Conservation (phyloP, 2,329 filamentous ascomycete genomes). For the Aspergillus sp. region DNA sequence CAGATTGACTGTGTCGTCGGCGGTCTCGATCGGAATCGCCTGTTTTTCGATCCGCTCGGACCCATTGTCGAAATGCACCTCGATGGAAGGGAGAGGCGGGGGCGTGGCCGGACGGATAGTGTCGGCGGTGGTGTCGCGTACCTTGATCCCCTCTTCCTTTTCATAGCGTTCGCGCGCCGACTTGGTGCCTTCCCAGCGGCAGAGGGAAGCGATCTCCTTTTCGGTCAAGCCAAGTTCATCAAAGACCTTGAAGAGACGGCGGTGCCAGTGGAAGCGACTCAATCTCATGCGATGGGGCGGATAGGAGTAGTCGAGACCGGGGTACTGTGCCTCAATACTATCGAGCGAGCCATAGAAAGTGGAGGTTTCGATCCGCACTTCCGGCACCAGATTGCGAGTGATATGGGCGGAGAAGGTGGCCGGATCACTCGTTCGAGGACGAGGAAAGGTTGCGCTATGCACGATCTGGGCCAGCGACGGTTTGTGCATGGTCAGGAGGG, state of each 20-base stretch:
- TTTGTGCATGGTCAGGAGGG: conserved; percentile 55
- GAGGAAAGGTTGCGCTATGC: conserved; percentile 59
- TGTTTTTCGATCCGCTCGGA: conserved; percentile 22
- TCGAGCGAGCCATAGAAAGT: conserved; percentile 65
- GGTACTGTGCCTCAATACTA: conserved; percentile 65
- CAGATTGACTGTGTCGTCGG: conserved; percentile 22
- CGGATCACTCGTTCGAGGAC: conserved; percentile 56
- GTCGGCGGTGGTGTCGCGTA: conserved; percentile 61
- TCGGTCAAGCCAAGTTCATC: conserved; percentile 59
- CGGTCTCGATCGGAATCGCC: conserved; percentile 20
- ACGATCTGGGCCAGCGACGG: conserved; percentile 59
- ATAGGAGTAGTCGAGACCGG: conserved; percentile 64
- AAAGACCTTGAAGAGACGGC: conserved; percentile 59
- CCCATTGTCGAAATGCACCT: conserved; percentile 31
- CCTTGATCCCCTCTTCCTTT: conserved; percentile 57
- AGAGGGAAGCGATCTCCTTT: conserved; percentile 60
- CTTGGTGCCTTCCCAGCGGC: conserved; percentile 57
- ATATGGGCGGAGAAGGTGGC: conserved; percentile 59
- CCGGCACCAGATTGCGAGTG: conserved; percentile 61
- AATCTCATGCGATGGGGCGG: conserved; percentile 62
- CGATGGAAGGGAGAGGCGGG: conserved; percentile 29
- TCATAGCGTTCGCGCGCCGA: conserved; percentile 48
- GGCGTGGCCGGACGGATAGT: conserved; percentile 54
- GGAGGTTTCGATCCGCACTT: conserved; percentile 63
- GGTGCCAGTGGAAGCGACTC: conserved; percentile 61